These are phyloP conservation scores for Letharia lupina DNA, from an alignment of 495 filamentous ascomycete genomes.

Conservation along the genomic window DNA sequence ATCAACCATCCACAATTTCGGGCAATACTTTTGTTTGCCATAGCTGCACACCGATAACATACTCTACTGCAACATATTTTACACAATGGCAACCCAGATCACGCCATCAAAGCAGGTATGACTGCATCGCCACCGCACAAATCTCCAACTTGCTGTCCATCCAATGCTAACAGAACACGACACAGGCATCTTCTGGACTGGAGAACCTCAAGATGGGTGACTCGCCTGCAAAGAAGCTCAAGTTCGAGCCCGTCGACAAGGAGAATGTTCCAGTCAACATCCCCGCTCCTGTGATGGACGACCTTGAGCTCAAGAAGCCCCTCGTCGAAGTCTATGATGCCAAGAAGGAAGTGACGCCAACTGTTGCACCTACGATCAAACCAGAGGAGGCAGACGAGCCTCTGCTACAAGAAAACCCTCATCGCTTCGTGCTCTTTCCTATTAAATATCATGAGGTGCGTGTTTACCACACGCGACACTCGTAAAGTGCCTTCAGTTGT, in stretches of 20 bases:
- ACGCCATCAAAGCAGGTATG: slow-evolving; percentile 85
- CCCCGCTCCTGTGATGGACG: slow-evolving; percentile 46
- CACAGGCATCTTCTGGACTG: slow-evolving; percentile 73
- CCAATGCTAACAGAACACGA: slow-evolving; percentile 32
- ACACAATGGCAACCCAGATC: slow-evolving; percentile 52
- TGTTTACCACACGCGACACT: slow-evolving; percentile 50
- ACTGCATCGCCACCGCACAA: slow-evolving; percentile 35
- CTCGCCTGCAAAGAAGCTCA: slow-evolving; percentile 82
- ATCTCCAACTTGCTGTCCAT: slow-evolving; percentile 11
- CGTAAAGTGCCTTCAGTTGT: slow-evolving; percentile 53
- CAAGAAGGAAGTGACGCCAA: slow-evolving; percentile 41
- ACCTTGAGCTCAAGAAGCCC: slow-evolving; percentile 46
- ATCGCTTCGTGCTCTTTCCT: slow-evolving; percentile 95
- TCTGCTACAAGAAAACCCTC: slow-evolving; percentile 87
- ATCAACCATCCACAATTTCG: neutral
- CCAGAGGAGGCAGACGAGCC: slow-evolving; percentile 75
- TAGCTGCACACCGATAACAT: neutral
- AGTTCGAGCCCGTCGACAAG: slow-evolving; percentile 64
- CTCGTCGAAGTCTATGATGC: slow-evolving; percentile 31
- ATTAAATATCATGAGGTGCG: slow-evolving; percentile 99
- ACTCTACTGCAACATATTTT: neutral
- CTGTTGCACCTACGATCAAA: slow-evolving; percentile 55
- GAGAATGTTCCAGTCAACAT: slow-evolving; percentile 66
- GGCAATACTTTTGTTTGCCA: neutral
- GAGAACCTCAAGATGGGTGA: slow-evolving; percentile 84